Evolutionary conservation across 768 basidiomycete genomes (phyloP).

Genomic region (Hericium coralloides): DNA sequence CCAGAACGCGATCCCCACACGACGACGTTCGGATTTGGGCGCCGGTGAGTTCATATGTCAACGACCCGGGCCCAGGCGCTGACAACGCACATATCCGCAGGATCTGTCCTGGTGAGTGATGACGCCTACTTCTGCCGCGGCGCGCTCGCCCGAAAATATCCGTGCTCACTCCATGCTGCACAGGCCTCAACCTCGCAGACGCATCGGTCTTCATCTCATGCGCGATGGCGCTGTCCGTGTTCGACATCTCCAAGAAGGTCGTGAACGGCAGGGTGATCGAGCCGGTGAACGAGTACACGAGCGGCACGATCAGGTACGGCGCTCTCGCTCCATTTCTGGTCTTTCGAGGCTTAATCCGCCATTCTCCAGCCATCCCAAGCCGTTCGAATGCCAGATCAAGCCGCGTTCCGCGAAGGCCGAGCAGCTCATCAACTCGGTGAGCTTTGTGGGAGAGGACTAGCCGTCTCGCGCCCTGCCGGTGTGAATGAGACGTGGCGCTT

Average conservation of each 20-base stretch:
- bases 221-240: constrained; percentile 8
- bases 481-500: background rate
- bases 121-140: background rate
- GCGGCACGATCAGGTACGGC: constrained; percentile 9
- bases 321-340: background rate
- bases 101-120: background rate
- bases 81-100: background rate
- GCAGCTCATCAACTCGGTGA: background rate
- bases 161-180: constrained; percentile 6
- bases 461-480: background rate
- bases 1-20: constrained; percentile 1
- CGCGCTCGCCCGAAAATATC: background rate
- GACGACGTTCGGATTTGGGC: constrained; percentile 1
- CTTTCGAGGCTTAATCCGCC: background rate
- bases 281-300: background rate
- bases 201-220: constrained; percentile 12
- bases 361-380: background rate
- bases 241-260: background rate
- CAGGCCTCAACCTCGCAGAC: constrained; percentile 13
- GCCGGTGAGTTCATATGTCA: background rate
- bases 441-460: background rate
- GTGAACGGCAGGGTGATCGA: constrained; percentile 1
- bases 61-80: background rate
- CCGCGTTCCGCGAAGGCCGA: background rate
- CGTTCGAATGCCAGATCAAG: background rate